Conservation (phyloP, 495 filamentous ascomycete species). For the Penicillium coprophilum region DNA sequence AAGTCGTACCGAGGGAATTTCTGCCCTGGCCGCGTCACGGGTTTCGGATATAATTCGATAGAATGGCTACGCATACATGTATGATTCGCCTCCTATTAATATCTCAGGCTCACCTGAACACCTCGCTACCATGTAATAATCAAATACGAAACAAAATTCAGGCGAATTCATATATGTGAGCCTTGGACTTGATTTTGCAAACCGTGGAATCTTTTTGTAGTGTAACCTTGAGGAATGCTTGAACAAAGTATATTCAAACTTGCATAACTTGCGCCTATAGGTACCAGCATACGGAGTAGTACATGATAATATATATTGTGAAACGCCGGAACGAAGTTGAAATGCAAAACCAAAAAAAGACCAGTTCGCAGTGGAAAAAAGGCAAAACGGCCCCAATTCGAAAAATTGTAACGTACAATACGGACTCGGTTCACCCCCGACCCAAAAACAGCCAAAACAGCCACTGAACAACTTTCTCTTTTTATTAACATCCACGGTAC, state of each 20-base stretch:
- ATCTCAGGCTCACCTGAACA: not conserved
- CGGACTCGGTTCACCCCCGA: constrained; percentile 8
- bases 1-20: constrained; percentile 1
- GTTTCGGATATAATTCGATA: constrained; percentile 19
- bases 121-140: not conserved
- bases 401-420: constrained; percentile 1
- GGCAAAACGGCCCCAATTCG: constrained; percentile 2
- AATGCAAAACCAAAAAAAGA: not conserved
- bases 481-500: not conserved
- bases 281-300: too few species aligned
- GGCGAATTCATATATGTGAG: not conserved
- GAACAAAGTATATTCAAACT: not conserved
- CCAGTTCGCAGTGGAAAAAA: not conserved
- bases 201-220: constrained; percentile 5
- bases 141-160: not conserved
- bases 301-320: too few species aligned
- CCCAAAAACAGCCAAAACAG: constrained; percentile 11
- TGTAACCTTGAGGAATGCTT: not conserved
- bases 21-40: constrained; percentile 21
- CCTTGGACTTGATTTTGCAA: not conserved
- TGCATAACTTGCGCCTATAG: not conserved
- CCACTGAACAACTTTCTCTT: not conserved
- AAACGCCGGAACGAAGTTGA: too few species aligned
- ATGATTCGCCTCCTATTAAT: constrained; percentile 5
- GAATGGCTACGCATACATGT: constrained; percentile 1